A percentile compares a stretch with the other conserved stretches of the same genome.
Evolutionary conservation across 768 basidiomycete genomes (phyloP).

Genomic region (Termitomyces sp.): DNA sequence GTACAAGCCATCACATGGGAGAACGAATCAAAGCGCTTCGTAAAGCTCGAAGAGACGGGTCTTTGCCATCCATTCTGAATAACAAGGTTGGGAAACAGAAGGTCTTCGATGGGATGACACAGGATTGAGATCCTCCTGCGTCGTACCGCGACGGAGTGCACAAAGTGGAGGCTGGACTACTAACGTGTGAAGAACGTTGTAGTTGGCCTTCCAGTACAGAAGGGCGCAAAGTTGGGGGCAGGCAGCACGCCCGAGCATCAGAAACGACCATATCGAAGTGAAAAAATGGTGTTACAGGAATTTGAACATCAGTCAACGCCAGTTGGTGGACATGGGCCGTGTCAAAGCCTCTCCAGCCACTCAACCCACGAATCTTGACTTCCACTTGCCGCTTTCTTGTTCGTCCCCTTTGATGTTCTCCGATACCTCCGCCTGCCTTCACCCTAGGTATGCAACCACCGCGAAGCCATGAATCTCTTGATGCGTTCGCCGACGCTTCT

Average conservation of each 20-base stretch:
- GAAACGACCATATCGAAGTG: neutral
- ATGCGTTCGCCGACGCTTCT: constrained; percentile 48
- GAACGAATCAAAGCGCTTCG: constrained; percentile 4
- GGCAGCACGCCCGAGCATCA: constrained; percentile 11
- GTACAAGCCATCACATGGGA: constrained; percentile 13
- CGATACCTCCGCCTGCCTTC: neutral
- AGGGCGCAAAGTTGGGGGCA: constrained; percentile 38
- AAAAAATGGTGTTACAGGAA: constrained; percentile 6
- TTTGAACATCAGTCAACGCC: constrained; percentile 6
- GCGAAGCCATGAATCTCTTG: constrained; percentile 51
- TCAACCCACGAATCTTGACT: constrained; percentile 2
- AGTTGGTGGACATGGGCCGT: constrained; percentile 14
- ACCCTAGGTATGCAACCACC: constrained; percentile 16
- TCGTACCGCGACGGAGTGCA: constrained; percentile 16
- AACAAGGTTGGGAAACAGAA: constrained; percentile 15
- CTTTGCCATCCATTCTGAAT: constrained; percentile 15
- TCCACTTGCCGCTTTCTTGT: constrained; percentile 24
- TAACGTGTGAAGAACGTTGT: constrained; percentile 26
- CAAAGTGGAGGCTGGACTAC: constrained; percentile 32
- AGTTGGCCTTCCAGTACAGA: constrained; percentile 36
- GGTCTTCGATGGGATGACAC: constrained; percentile 22
- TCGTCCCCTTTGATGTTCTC: constrained; percentile 17
- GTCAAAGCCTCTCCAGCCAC: constrained; percentile 19
- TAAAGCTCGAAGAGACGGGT: constrained; percentile 13
- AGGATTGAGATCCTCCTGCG: constrained; percentile 9